Conservation (phyloP, 2,329 filamentous ascomycete genomes). For the Apiospora koreana region DNA sequence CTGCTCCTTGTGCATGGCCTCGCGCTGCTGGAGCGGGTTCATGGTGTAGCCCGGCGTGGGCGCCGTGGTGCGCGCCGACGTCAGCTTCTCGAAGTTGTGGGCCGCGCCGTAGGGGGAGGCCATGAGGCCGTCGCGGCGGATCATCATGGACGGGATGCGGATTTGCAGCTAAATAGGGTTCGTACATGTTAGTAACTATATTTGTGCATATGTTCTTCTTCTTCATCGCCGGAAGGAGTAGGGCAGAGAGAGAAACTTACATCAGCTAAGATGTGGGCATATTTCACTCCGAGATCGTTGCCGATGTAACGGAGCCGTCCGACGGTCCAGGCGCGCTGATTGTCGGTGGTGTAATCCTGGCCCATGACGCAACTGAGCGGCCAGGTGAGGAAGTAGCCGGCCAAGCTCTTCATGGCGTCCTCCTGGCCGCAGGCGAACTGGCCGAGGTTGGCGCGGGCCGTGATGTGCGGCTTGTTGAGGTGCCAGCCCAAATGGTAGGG, state of each 20-base stretch:
- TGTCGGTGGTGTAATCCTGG: slow-evolving; percentile 61
- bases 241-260: slow-evolving; percentile 38
- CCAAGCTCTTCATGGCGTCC: slow-evolving; percentile 52
- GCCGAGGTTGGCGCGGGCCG: slow-evolving; percentile 41
- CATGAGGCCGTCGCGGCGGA: slow-evolving; percentile 54
- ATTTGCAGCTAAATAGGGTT: slow-evolving; percentile 48
- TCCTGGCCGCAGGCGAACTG: slow-evolving; percentile 53
- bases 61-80: slow-evolving; percentile 39
- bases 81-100: slow-evolving; percentile 46
- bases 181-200: background rate
- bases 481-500: slow-evolving; percentile 65
- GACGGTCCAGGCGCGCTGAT: slow-evolving; percentile 56
- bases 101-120: slow-evolving; percentile 43
- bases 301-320: slow-evolving; percentile 57
- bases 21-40: slow-evolving; percentile 49
- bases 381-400: slow-evolving; percentile 62
- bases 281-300: slow-evolving; percentile 57
- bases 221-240: slow-evolving; percentile 11
- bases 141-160: slow-evolving; percentile 64
- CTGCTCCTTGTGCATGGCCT: slow-evolving; percentile 47
- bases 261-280: slow-evolving; percentile 55
- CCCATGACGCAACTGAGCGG: slow-evolving; percentile 54
- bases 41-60: slow-evolving; percentile 38
- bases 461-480: slow-evolving; percentile 43
- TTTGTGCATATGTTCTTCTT: too few relatives aligned